Percentiles rank a stretch among this genome's conserved stretches.
These are phyloP conservation scores for Porodaedalea pini DNA, from an alignment of 1,284 basidiomycete species.

Conservation along the genomic window DNA sequence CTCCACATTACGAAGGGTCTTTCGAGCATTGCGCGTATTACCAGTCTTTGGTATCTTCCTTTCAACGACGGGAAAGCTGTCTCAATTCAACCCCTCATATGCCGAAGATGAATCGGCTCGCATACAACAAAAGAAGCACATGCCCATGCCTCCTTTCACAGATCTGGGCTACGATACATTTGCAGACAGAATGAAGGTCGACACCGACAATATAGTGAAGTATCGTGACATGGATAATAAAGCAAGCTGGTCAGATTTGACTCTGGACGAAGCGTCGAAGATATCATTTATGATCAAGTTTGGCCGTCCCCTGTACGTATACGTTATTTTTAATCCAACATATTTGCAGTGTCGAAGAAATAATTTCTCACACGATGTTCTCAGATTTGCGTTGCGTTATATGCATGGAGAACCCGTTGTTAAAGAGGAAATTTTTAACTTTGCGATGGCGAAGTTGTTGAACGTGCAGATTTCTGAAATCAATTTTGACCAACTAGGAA, in stretches of 20 bases:
- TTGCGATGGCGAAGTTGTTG: not conserved
- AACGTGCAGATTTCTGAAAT: not conserved
- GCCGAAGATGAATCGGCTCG: not conserved
- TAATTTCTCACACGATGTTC: too few species aligned
- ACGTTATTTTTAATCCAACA: too few species aligned
- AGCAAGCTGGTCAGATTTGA: not conserved
- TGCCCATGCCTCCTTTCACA: not conserved
- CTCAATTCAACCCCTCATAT: not conserved
- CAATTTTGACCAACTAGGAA: too few species aligned
- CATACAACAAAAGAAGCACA: not conserved
- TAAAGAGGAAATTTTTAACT: not conserved
- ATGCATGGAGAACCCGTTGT: too few species aligned
- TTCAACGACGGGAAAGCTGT: not conserved
- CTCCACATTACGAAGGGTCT: not conserved
- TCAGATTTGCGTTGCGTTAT: too few species aligned
- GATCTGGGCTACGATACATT: not conserved
- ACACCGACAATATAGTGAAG: not conserved
- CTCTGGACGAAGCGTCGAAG: not conserved
- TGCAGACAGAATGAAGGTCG: not conserved
- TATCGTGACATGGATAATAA: too few species aligned
- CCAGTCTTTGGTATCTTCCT: not conserved
- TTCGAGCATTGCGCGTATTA: not conserved
- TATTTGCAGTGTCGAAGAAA: too few species aligned
- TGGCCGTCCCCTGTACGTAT: slow-evolving; percentile 6
- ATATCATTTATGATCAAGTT: not conserved